A percentile compares a stretch with the other conserved stretches of the same genome.
Evolutionary conservation across 176 grass and related monocot species (phyloP).

Genomic region (Eleusine coracana): DNA sequence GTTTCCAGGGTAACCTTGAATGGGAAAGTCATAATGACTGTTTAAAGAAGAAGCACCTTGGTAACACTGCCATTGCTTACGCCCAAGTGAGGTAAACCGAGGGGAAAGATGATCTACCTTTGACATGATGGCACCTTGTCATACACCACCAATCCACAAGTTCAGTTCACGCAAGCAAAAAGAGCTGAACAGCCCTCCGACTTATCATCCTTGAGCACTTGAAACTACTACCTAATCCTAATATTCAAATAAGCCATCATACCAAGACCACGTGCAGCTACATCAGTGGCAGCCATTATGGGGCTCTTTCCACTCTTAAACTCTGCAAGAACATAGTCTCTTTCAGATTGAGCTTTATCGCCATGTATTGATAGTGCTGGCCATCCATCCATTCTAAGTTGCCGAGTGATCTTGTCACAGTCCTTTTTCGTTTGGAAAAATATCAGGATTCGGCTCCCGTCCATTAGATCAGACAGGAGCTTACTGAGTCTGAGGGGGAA

Average conservation of each 20-base stretch:
- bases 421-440: constrained; percentile 99
- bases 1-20: neutral
- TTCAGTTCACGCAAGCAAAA: constrained; percentile 91
- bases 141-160: constrained; percentile 90
- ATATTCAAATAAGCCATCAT: constrained; percentile 82
- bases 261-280: constrained; percentile 99
- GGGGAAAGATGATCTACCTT: constrained; percentile 74
- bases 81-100: constrained; percentile 64
- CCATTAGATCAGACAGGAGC: constrained; percentile 84
- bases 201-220: constrained; percentile 73
- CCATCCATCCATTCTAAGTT: constrained; percentile 99
- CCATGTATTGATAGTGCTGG: constrained; percentile 97
- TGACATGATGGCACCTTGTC: constrained; percentile 89
- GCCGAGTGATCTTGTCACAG: constrained; percentile 88
- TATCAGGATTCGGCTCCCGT: constrained; percentile 87
- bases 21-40: constrained; percentile 17
- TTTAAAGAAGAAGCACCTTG: constrained; percentile 41
- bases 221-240: constrained; percentile 60
- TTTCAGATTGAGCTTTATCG: constrained; percentile 94
- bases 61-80: constrained; percentile 80
- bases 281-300: constrained; percentile 98
- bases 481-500: constrained; percentile 70
- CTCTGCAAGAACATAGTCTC: constrained; percentile 92
- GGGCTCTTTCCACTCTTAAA: constrained; percentile 96
- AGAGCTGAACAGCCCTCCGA: constrained; percentile 87